Evolutionary conservation across 805 yeast species (phyloP).

Genomic region (Komagataella ulmi): DNA sequence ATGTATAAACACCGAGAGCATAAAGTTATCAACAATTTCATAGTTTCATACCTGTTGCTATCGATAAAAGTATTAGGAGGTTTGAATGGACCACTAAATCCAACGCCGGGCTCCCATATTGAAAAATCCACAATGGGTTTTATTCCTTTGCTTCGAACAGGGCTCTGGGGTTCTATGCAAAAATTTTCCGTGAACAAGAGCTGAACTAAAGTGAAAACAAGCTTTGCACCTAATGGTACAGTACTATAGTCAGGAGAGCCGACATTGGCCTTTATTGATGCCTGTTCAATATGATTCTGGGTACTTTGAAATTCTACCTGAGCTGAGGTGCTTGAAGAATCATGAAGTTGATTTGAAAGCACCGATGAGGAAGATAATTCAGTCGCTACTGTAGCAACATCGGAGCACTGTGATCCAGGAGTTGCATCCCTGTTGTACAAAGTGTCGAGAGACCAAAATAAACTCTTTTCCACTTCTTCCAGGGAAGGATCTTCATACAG

Average conservation of each 20-base stretch:
- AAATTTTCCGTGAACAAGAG: conserved; percentile 46
- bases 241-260: conserved; percentile 5
- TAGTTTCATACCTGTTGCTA: conserved; percentile 51
- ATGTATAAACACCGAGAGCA: conserved; percentile 50
- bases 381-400: conserved; percentile 12
- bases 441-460: conserved; percentile 29
- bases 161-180: conserved; percentile 24
- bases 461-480: conserved; percentile 17
- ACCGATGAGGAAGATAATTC: conserved; percentile 9
- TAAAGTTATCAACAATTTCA: conserved; percentile 47
- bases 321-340: conserved; percentile 9
- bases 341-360: conserved; percentile 8
- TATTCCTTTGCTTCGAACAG: conserved; percentile 1
- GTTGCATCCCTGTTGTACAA: conserved; percentile 4
- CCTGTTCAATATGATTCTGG: conserved; percentile 6
- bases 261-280: conserved; percentile 7
- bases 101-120: conserved; percentile 80
- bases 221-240: conserved; percentile 21
- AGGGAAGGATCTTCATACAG: conserved; percentile 39
- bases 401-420: conserved; percentile 5
- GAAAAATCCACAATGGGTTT: conserved; percentile 18
- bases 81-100: conserved; percentile 18
- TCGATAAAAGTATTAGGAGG: conserved; percentile 32
- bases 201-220: conserved; percentile 24
- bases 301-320: conserved; percentile 6